A percentile compares a stretch with the other conserved stretches of the same genome.
phyloP scores from a whole-genome alignment of 768 basidiomycete species.

The Erythrobasidium yunnanense region DNA sequence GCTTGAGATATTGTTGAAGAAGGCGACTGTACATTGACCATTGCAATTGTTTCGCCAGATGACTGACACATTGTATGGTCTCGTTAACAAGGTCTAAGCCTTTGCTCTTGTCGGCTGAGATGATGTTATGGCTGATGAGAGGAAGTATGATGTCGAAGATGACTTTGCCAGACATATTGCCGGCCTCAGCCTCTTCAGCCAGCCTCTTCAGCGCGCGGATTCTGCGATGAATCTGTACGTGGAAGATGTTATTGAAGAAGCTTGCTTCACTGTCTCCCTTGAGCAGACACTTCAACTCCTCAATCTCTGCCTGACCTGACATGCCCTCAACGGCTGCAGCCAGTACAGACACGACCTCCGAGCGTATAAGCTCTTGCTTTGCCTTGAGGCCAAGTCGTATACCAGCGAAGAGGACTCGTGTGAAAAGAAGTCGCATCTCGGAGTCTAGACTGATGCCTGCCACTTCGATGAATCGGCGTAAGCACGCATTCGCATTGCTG shows the following conservation, averaged over 20 bases:
- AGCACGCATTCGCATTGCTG: conserved; percentile 61
- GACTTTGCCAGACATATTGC: conserved; percentile 56
- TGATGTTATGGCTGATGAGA: conserved; percentile 47
- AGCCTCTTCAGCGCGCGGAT: conserved; percentile 75
- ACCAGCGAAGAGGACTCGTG: conserved; percentile 56
- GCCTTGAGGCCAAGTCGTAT: conserved; percentile 68
- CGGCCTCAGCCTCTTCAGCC: conserved; percentile 48
- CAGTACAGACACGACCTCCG: conserved; percentile 68
- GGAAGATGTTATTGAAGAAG: conserved; percentile 91
- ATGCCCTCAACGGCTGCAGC: conserved; percentile 62
- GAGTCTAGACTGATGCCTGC: conserved; percentile 38
- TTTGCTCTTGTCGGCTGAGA: conserved; percentile 39
- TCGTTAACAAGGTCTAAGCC: conserved; percentile 86
- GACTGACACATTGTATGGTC: conserved; percentile 67
- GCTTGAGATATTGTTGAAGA: conserved; percentile 68
- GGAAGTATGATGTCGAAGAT: conserved; percentile 76
- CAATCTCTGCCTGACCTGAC: conserved; percentile 51
- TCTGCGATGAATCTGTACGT: conserved; percentile 83
- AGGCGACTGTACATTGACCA: conserved; percentile 77
- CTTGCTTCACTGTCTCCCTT: conserved; percentile 90
- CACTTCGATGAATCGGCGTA: conserved; percentile 65
- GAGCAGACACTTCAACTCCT: conserved; percentile 69
- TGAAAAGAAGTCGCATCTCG: conserved; percentile 49
- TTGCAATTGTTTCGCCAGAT: conserved; percentile 59
- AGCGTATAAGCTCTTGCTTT: conserved; percentile 73